Conservation (phyloP, 2,329 filamentous ascomycete species). For the Emericellopsis atlantica region DNA sequence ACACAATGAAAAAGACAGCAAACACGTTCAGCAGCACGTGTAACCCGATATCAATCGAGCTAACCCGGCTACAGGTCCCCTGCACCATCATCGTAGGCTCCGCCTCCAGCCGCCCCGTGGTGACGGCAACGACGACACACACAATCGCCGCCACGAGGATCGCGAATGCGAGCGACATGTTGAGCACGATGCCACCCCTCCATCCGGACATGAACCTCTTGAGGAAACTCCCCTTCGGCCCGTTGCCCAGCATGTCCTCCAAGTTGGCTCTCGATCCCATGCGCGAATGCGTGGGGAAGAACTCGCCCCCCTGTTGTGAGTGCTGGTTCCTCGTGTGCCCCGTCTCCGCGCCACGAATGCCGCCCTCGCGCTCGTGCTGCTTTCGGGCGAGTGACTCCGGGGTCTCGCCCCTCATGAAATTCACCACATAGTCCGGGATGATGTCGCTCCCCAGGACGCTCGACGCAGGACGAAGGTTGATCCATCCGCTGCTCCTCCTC, state of each 20-base stretch:
- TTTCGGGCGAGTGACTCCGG: conserved; percentile 36
- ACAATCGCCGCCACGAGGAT: conserved; percentile 23
- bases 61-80: conserved; percentile 23
- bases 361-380: conserved; percentile 15
- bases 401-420: conserved; percentile 42
- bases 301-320: background rate
- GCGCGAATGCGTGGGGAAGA: conserved; percentile 1
- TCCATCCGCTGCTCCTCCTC: conserved; percentile 6
- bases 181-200: conserved; percentile 32
- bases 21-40: conserved; percentile 31
- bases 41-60: conserved; percentile 24
- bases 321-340: conserved; percentile 5
- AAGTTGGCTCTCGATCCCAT: background rate
- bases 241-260: conserved; percentile 1
- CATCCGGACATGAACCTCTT: conserved; percentile 25
- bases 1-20: conserved; percentile 28
- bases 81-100: conserved; percentile 24
- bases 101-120: conserved; percentile 12
- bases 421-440: conserved; percentile 42
- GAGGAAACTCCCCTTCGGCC: conserved; percentile 10
- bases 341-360: too few species aligned
- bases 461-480: conserved; percentile 14
- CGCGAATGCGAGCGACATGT: conserved; percentile 25
- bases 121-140: conserved; percentile 23
- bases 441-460: conserved; percentile 26